phyloP scores from a whole-genome alignment of 495 filamentous ascomycete genomes.

The Penicillium parvum region DNA sequence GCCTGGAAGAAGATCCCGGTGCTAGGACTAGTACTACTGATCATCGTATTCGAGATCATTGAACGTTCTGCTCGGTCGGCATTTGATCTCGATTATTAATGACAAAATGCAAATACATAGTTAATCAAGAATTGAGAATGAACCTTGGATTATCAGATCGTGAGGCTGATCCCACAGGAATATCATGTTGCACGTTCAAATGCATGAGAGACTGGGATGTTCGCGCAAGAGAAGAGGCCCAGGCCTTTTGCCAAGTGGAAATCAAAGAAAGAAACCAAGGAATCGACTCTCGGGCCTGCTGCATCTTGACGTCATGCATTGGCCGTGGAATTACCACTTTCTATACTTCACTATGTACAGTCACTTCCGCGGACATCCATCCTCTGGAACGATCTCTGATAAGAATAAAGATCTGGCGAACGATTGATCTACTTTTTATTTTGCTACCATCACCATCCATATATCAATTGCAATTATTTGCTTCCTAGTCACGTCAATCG shows the following conservation, averaged over 20 bases:
- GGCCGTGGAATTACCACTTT: slow-evolving; percentile 12
- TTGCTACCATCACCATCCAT: no score
- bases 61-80: no score
- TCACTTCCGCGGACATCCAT: not conserved
- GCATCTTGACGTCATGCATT: slow-evolving; percentile 23
- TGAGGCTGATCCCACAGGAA: no score
- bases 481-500: no score
- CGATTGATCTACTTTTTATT: no score
- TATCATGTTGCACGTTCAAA: no score
- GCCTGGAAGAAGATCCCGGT: not conserved
- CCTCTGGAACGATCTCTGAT: not conserved
- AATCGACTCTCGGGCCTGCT: slow-evolving; percentile 21
- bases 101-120: no score
- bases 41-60: no score
- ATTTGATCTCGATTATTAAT: no score
- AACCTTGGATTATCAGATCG: no score
- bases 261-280: slow-evolving; percentile 30
- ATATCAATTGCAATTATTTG: no score
- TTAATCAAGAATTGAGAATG: not conserved
- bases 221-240: slow-evolving; percentile 12
- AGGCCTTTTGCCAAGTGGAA: slow-evolving; percentile 14
- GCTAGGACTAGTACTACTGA: not conserved
- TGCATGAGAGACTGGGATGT: slow-evolving; percentile 13
- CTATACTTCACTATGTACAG: not conserved
- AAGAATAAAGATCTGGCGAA: slow-evolving; percentile 6